Percentiles rank a stretch among this genome's conserved stretches.
phyloP scores from a whole-genome alignment of 768 basidiomycete species.

The Hypholoma fasciculare region DNA sequence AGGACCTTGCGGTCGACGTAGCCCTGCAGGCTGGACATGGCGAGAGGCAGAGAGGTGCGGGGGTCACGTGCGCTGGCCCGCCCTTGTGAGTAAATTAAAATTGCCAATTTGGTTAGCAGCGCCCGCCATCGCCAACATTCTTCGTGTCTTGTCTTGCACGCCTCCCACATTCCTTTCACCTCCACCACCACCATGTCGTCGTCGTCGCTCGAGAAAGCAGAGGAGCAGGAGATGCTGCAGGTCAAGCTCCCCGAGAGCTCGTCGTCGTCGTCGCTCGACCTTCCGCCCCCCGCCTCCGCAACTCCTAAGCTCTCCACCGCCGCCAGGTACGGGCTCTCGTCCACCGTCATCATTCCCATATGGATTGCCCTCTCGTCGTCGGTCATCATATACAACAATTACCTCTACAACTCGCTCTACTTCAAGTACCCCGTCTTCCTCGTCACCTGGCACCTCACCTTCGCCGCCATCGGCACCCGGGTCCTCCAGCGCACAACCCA shows the following conservation, averaged over 20 bases:
- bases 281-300: slow-evolving; percentile 61
- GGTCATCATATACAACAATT: slow-evolving; percentile 97
- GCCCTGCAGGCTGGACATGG: slow-evolving; percentile 88
- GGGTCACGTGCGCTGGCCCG: slow-evolving; percentile 4
- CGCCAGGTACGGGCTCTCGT: slow-evolving; percentile 56
- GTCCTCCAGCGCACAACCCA: slow-evolving; percentile 79
- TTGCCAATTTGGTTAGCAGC: not conserved
- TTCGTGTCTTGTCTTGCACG: slow-evolving; percentile 5
- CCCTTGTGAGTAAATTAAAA: slow-evolving; percentile 10
- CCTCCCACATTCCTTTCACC: slow-evolving; percentile 12
- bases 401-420: slow-evolving; percentile 76
- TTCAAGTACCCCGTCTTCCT: slow-evolving; percentile 94
- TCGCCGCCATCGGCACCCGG: slow-evolving; percentile 83
- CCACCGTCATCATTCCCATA: slow-evolving; percentile 77
- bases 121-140: not conserved
- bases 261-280: slow-evolving; percentile 21
- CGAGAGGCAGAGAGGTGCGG: slow-evolving; percentile 16
- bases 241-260: slow-evolving; percentile 17
- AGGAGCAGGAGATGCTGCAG: slow-evolving; percentile 23
- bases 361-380: slow-evolving; percentile 90
- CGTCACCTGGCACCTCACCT: slow-evolving; percentile 84
- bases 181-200: not conserved
- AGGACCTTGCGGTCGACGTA: slow-evolving; percentile 93
- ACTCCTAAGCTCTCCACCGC: slow-evolving; percentile 31
- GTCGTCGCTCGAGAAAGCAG: slow-evolving; percentile 23